These are phyloP conservation scores for Phytophthora sp. DNA, from an alignment of 352 stramenopile species.

Conservation along the genomic window DNA sequence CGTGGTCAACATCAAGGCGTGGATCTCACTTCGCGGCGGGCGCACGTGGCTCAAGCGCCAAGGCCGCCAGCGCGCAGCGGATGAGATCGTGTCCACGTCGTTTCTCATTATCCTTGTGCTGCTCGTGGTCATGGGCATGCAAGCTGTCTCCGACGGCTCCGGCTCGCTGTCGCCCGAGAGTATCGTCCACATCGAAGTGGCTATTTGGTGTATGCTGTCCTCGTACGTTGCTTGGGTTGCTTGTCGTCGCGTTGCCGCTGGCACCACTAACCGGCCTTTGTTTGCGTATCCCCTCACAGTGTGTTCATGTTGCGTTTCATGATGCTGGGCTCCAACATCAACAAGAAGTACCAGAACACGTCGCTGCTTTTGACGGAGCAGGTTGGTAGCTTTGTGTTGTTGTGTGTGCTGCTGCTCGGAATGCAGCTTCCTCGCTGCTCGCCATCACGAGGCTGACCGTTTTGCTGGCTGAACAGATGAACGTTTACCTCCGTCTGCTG, in stretches of 20 bases:
- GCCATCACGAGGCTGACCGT: not conserved
- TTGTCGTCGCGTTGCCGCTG: constrained; percentile 1
- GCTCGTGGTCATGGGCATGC: constrained; percentile 86
- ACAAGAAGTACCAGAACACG: constrained; percentile 93
- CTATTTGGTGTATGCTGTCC: constrained; percentile 86
- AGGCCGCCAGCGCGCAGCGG: constrained; percentile 80
- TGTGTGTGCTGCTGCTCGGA: not conserved
- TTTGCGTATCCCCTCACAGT: constrained; percentile 30
- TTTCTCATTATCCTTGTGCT: constrained; percentile 90
- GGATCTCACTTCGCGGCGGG: constrained; percentile 87
- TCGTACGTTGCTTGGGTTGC: constrained; percentile 43
- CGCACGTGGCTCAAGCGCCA: constrained; percentile 90
- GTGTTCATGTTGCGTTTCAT: constrained; percentile 92
- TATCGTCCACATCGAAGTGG: constrained; percentile 86
- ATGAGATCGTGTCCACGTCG: constrained; percentile 89
- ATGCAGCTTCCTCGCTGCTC: not conserved
- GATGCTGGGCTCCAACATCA: constrained; percentile 91
- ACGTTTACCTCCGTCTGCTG: constrained; percentile 85
- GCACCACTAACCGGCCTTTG: constrained; percentile 6
- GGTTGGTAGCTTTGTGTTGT: constrained; percentile 68
- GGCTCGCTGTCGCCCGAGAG: constrained; percentile 58
- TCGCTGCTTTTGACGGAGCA: constrained; percentile 91
- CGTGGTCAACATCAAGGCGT: constrained; percentile 91
- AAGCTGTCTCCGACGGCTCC: constrained; percentile 72
- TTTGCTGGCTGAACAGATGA: constrained; percentile 60